Evolutionary conservation across 306 rosid species (phyloP).

Genomic region (cucumber (Cucumis sativus)): Cucumber_9930_V3 NC_026660.2:26077501-26078000

Average conservation of each 20-base stretch:
- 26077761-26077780: slow-evolving; percentile 86
- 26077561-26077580: slow-evolving; percentile 3
- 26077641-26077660: slow-evolving; percentile 89
- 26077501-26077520: not conserved
- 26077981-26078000: not conserved
- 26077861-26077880: slow-evolving; percentile 42
- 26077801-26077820: slow-evolving; percentile 60
- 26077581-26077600: slow-evolving; percentile 5
- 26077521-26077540: not conserved
- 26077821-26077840: slow-evolving; percentile 39
- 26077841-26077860: slow-evolving; percentile 37
- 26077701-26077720: slow-evolving; percentile 86
- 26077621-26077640: slow-evolving; percentile 70
- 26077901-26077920: slow-evolving; percentile 40
- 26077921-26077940: slow-evolving; percentile 54
- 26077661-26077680: slow-evolving; percentile 93
- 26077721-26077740: slow-evolving; percentile 91
- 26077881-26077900: slow-evolving; percentile 43
- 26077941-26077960: slow-evolving; percentile 54
- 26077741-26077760: slow-evolving; percentile 82
- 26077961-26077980: slow-evolving; percentile 3
- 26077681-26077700: slow-evolving; percentile 83
- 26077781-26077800: slow-evolving; percentile 53
- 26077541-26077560: not conserved
- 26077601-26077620: slow-evolving; percentile 31